Evolutionary conservation across 352 stramenopile genomes (phyloP), one percentile per base, ranked within the genome.

Genomic region (Phytopythium cucurbitacearum): DNA sequence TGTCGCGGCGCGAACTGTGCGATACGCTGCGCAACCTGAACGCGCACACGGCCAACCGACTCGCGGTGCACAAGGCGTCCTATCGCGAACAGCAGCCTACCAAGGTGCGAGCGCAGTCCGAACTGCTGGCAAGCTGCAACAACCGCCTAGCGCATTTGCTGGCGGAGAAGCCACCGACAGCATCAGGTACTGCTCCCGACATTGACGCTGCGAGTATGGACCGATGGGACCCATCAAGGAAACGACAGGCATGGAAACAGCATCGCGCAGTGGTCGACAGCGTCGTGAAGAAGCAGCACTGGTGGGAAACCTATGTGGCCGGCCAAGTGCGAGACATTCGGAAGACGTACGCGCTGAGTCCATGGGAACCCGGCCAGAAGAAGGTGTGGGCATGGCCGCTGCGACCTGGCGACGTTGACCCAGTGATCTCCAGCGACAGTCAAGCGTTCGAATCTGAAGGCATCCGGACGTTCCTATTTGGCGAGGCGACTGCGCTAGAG

Each of bases 251-350:
- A 0, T 89, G 73, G 76, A 56, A 62, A 9, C 48, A 66, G 37
- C 79, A 90, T 42, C 46, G 50, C 10, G 49, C 54, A 5, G 51
- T 67, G 5, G 39, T 90, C 1, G 44, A 63, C 3, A 64, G 62
- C 37, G 61, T 76, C 7, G 40, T 74, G 15, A 43, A 60, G 8
- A 77, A 78, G 28, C 39, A 53, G 0, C 55, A 74, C 46, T 88
- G 76, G 76, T 83, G 66, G 56, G 60, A 83, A 39, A 86, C 75
- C 6, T 63, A 57, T 11, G 43, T 90, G 51, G 76, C 68, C n/a
- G 71, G 75, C 5, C 38, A 63, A 8, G 49, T 64, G 21, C 58
- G 61, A 0, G 76, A 88, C n/a, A 87, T 88, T 51, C 71, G 76
- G 0, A 50, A 34, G 4, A 55, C 82, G 13, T 48, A 69, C 16